Conservation (phyloP, 148 eudicot species). For the Arbutus unedo region DNA sequence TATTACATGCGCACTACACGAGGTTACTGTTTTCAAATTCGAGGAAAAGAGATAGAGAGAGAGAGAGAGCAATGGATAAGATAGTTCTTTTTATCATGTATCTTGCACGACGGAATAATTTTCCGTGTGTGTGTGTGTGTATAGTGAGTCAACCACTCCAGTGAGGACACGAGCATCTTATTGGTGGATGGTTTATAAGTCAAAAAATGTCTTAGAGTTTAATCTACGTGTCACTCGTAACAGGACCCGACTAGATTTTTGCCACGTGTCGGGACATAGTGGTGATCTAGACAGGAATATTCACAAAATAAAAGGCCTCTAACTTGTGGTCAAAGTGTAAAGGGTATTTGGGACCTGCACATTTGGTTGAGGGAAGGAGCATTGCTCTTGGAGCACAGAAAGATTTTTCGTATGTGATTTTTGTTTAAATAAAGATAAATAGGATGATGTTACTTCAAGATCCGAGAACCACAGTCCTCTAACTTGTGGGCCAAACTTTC, state of each 20-base stretch:
- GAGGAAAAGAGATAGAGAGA: no score
- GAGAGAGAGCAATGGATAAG: no score
- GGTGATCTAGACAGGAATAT: not conserved
- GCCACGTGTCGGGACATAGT: not conserved
- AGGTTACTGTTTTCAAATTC: no score
- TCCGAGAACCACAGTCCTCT: not conserved
- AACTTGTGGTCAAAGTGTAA: not conserved
- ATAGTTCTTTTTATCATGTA: no score
- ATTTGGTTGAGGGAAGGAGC: not conserved
- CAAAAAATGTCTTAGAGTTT: no score
- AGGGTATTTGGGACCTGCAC: not conserved
- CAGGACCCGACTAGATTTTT: not conserved
- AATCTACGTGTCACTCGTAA: not conserved
- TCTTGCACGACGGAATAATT: no score
- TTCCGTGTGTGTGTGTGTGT: no score
- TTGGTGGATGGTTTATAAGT: no score
- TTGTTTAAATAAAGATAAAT: not conserved
- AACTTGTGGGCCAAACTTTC: not conserved
- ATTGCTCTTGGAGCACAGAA: not conserved
- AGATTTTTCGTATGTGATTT: not conserved
- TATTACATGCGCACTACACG: no score
- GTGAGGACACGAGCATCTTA: no score
- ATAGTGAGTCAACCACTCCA: no score
- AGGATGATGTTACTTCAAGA: not conserved
- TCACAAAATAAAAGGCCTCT: not conserved